These are phyloP conservation scores for Triadica sebifera DNA, from an alignment of 345 rosid genomes.

Conservation along the genomic window DNA sequence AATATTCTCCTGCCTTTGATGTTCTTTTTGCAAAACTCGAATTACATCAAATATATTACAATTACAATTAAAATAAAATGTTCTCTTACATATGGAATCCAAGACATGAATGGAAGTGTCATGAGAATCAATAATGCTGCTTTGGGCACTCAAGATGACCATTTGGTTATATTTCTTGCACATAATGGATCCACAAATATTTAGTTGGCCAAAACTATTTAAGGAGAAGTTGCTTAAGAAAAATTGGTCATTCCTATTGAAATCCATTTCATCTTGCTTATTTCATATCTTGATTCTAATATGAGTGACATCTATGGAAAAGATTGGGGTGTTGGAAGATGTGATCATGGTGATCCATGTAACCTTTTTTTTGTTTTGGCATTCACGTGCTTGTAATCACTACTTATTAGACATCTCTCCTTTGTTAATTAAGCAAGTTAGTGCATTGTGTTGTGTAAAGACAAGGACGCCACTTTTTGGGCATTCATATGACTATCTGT, in stretches of 20 bases:
- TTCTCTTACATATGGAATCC: constrained; percentile 64
- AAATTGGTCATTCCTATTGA: background rate
- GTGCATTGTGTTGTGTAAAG: background rate
- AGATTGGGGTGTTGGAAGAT: constrained; percentile 70
- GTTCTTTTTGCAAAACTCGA: background rate
- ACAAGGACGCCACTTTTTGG: background rate
- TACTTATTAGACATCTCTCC: background rate
- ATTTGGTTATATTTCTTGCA: constrained; percentile 67
- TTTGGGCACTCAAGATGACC: constrained; percentile 64
- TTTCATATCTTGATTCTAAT: constrained; percentile 75
- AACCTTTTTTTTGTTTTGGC: constrained; percentile 2
- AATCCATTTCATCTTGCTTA: constrained; percentile 2
- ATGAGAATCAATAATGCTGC: constrained; percentile 56
- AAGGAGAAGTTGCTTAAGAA: constrained; percentile 4
- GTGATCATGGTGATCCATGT: constrained; percentile 96
- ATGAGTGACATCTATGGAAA: constrained; percentile 72
- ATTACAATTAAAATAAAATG: constrained; percentile 2
- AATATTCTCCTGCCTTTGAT: background rate
- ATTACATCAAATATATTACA: background rate
- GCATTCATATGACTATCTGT: background rate
- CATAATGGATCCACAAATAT: constrained; percentile 86
- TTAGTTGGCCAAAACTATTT: constrained; percentile 19
- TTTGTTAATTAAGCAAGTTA: background rate
- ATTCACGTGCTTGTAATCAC: constrained; percentile 7
- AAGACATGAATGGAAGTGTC: constrained; percentile 66